phyloP scores from a whole-genome alignment of 495 filamentous ascomycete genomes.

The Cladorrhinum samala region DNA sequence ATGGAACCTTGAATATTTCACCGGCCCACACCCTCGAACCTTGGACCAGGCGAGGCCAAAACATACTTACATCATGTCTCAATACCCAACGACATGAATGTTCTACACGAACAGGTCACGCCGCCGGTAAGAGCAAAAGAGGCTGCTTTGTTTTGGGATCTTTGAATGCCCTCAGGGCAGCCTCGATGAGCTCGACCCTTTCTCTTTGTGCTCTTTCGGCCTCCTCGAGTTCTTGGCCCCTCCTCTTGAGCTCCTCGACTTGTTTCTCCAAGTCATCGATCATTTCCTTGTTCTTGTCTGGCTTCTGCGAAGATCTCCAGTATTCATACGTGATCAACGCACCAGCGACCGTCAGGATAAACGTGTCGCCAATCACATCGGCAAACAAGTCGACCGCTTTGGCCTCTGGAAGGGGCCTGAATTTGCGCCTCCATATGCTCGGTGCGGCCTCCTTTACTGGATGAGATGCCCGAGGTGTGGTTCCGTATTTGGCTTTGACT shows the following conservation, averaged over 20 bases:
- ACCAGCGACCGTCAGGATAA: slow-evolving; percentile 78
- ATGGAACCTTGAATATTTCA: too few relatives aligned
- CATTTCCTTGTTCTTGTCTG: slow-evolving; percentile 56
- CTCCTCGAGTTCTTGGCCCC: slow-evolving; percentile 60
- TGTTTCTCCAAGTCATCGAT: slow-evolving; percentile 67
- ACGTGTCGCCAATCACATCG: slow-evolving; percentile 86
- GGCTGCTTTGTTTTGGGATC: slow-evolving; percentile 46
- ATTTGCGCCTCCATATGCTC: slow-evolving; percentile 48
- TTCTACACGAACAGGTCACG: neutral
- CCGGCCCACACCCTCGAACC: too few relatives aligned
- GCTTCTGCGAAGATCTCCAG: slow-evolving; percentile 65
- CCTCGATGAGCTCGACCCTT: slow-evolving; percentile 60
- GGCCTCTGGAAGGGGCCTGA: slow-evolving; percentile 72
- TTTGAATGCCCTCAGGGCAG: slow-evolving; percentile 56
- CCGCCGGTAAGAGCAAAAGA: slow-evolving; percentile 25
- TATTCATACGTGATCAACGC: slow-evolving; percentile 78
- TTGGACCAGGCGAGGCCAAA: too few relatives aligned
- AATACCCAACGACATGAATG: neutral
- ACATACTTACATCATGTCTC: slow-evolving; percentile 4
- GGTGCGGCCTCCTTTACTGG: slow-evolving; percentile 26
- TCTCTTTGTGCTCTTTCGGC: slow-evolving; percentile 51
- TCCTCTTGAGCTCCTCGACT: slow-evolving; percentile 51
- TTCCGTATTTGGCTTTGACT: slow-evolving; percentile 37
- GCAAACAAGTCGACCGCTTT: slow-evolving; percentile 96
- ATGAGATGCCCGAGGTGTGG: slow-evolving; percentile 31